Evolutionary conservation across 352 stramenopile species (phyloP), one percentile per base, ranked within the genome.

Genomic region (Saprolegnia diclina): DNA sequence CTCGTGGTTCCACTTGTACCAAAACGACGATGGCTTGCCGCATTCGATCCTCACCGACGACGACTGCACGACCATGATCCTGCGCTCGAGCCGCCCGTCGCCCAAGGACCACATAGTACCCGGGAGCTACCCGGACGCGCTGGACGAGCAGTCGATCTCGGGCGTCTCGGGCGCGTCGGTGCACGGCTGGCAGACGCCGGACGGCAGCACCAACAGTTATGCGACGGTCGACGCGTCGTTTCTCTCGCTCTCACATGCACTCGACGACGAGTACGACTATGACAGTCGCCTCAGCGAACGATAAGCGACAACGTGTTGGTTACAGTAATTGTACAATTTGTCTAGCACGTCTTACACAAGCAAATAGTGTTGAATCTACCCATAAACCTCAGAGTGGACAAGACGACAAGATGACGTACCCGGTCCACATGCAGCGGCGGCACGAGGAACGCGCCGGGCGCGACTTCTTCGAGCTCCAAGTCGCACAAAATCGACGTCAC

Each of bases 401-500:
- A n/a, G n/a, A n/a, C n/a, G n/a, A n/a, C n/a, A n/a, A n/a, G n/a
- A 52, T 18, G 21, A 52, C 40, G 22, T 42, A 69, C 63, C 19
- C 63, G 63, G n/a, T 69, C 63, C 4, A 69, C 5, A 45, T 69
- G 63, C 16, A 52, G 53, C n/a, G 48, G 40, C 19, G 63, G 63
- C 16, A 69, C 7, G 9, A 54, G 53, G 50, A 62, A 69, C 3
- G 53, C 63, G 7, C 63, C 63, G 22, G 63, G 63, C n/a, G 63
- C 32, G 19, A 56, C 42, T 38, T 69, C 63, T 14, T 64, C 22
- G n/a, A 65, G 57, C 35, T 65, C 57, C 7, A 65, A 19, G 45
- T 45, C 38, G 21, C 63, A 69, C 9, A 69, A 10, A 37, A 69
- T 69, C 9, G 24, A 45, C 4, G 53, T 26, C 5, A 61, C 45